A percentile compares a stretch with the other conserved stretches of the same genome.
phyloP scores from a whole-genome alignment of 2,329 filamentous ascomycete species.

The Calonectria ilicicola region DNA sequence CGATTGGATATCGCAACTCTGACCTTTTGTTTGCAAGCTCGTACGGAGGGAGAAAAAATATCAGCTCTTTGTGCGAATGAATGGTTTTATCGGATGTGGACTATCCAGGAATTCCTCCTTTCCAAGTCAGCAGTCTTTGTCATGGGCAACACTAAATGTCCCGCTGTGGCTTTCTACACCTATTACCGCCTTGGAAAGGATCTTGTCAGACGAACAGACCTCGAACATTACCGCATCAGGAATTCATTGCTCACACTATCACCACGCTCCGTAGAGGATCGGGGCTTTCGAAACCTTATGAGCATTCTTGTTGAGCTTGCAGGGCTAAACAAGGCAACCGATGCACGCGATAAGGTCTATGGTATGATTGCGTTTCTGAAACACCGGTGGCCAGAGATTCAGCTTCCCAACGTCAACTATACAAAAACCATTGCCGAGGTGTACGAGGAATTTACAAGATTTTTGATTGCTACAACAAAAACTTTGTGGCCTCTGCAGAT shows the following conservation, averaged over 20 bases:
- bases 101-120: background rate
- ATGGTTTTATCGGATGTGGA: background rate
- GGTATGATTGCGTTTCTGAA: background rate
- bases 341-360: background rate
- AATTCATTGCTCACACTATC: background rate
- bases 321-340: background rate
- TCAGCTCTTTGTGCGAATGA: background rate
- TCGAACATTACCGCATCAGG: background rate
- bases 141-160: background rate
- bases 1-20: background rate
- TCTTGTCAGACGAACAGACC: background rate
- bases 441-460: background rate
- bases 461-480: background rate
- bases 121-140: background rate
- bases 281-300: background rate
- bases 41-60: background rate
- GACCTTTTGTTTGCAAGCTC: background rate
- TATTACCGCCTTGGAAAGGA: background rate
- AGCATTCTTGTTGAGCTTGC: background rate
- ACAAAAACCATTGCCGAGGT: background rate
- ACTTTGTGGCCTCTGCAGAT: background rate
- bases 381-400: background rate
- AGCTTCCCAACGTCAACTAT: background rate
- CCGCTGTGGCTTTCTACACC: background rate
- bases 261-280: background rate